Evolutionary conservation across 1,284 basidiomycete genomes (phyloP).

Genomic region (Fistulina hepatica): DNA sequence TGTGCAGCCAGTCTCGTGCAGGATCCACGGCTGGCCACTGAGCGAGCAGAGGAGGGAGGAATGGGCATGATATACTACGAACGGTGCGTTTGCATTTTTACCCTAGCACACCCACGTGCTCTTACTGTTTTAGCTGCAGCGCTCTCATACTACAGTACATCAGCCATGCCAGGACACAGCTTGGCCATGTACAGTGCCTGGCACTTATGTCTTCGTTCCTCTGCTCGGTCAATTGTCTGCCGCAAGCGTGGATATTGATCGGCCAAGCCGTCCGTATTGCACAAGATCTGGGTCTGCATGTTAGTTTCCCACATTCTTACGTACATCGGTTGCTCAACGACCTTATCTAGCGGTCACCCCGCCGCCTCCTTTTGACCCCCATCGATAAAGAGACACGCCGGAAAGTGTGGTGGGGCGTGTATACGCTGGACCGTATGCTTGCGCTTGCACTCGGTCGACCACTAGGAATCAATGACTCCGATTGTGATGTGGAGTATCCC

Average conservation of each 20-base stretch:
- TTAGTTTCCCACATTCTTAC: conserved; percentile 32
- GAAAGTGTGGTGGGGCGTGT: conserved; percentile 88
- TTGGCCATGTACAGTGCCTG: conserved; percentile 81
- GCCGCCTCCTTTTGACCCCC: conserved; percentile 54
- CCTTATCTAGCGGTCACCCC: conserved; percentile 59
- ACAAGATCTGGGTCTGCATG: conserved; percentile 83
- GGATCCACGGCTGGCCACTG: conserved; percentile 54
- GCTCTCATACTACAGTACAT: conserved; percentile 84
- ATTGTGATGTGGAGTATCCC: conserved; percentile 76
- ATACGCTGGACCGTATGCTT: conserved; percentile 81
- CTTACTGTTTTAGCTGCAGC: conserved; percentile 28
- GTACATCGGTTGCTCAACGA: conserved; percentile 12
- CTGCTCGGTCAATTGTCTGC: conserved; percentile 82
- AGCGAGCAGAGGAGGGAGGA: conserved; percentile 59
- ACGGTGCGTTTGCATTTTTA: conserved; percentile 37
- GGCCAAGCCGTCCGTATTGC: conserved; percentile 80
- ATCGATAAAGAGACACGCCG: conserved; percentile 80
- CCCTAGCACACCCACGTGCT: conserved; percentile 15
- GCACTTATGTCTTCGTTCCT: conserved; percentile 81
- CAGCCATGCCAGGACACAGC: conserved; percentile 69
- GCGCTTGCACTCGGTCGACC: conserved; percentile 78
- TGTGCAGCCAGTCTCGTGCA: conserved; percentile 70
- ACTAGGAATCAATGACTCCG: conserved; percentile 66
- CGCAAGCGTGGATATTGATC: conserved; percentile 82
- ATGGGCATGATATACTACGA: conserved; percentile 83